phyloP scores from a whole-genome alignment of 208 protist genomes.

The Crithidia expoeki region DNA sequence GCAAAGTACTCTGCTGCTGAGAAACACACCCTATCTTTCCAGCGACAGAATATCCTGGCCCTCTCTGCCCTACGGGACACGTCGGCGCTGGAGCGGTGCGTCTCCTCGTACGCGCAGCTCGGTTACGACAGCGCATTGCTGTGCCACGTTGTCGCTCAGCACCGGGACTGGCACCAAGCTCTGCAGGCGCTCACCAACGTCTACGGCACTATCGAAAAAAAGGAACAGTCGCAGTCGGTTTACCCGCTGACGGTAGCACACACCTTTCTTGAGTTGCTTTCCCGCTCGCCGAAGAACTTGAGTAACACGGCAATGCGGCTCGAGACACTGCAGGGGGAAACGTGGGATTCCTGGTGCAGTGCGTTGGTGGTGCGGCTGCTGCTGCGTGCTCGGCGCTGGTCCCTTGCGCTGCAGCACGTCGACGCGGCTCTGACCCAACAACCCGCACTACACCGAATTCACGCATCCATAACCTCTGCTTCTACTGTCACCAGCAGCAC shows the following conservation, averaged over 20 bases:
- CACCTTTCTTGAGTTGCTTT: conserved; percentile 49
- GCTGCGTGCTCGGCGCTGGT: conserved; percentile 65
- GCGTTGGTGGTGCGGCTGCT: conserved; percentile 60
- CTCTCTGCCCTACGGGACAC: conserved; percentile 50
- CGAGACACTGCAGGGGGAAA: conserved; percentile 29
- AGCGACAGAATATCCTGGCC: conserved; percentile 46
- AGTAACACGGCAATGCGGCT: conserved; percentile 73
- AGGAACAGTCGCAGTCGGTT: not conserved
- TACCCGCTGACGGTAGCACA: conserved; percentile 43
- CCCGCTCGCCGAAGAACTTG: conserved; percentile 59
- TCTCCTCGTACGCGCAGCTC: conserved; percentile 13
- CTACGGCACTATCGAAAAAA: conserved; percentile 29
- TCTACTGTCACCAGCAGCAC: not conserved
- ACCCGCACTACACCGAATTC: conserved; percentile 25
- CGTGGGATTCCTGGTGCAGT: conserved; percentile 49
- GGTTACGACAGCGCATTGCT: conserved; percentile 33
- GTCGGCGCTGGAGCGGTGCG: conserved; percentile 25
- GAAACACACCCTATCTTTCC: conserved; percentile 33
- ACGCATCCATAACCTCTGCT: not conserved
- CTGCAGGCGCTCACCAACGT: conserved; percentile 37
- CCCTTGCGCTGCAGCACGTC: conserved; percentile 50
- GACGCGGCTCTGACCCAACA: conserved; percentile 39
- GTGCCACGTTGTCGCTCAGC: conserved; percentile 47
- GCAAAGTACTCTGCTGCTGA: conserved; percentile 31
- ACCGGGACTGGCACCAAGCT: conserved; percentile 58